These are phyloP conservation scores for Ustilago lituana DNA, from an alignment of 1,284 basidiomycete genomes.

Conservation along the genomic window DNA sequence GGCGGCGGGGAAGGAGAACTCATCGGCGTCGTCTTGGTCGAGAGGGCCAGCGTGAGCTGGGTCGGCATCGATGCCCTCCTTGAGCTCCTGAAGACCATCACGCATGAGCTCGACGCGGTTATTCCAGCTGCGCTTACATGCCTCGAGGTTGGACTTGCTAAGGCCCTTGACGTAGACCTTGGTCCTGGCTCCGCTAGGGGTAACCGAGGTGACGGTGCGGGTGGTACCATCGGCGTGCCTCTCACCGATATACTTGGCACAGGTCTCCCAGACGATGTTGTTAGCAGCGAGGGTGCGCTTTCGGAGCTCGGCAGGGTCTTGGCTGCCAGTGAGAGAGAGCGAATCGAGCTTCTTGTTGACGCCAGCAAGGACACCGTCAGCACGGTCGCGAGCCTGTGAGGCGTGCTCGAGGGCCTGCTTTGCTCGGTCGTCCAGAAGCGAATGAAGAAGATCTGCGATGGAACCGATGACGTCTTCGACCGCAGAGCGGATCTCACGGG, in stretches of 20 bases:
- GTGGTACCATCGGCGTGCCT: slow-evolving; percentile 30
- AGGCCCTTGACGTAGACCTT: slow-evolving; percentile 48
- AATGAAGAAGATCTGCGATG: slow-evolving; percentile 56
- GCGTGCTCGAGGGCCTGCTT: slow-evolving; percentile 46
- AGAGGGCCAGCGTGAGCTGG: slow-evolving; percentile 1
- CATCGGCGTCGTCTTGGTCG: slow-evolving; percentile 25
- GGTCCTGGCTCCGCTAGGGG: slow-evolving; percentile 36
- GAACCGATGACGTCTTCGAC: slow-evolving; percentile 45
- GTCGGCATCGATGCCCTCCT: slow-evolving; percentile 39
- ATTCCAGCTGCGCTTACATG: slow-evolving; percentile 45
- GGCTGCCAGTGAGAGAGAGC: slow-evolving; percentile 12
- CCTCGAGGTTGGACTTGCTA: slow-evolving; percentile 53
- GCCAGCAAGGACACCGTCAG: slow-evolving; percentile 23
- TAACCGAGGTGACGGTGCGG: slow-evolving; percentile 36
- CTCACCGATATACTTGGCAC: slow-evolving; percentile 44
- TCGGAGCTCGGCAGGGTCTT: slow-evolving; percentile 25
- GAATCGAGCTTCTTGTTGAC: slow-evolving; percentile 31
- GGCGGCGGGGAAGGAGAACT: slow-evolving; percentile 37
- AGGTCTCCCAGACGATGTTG: slow-evolving; percentile 51
- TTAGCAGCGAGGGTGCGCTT: slow-evolving; percentile 40
- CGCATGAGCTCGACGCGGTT: slow-evolving; percentile 49
- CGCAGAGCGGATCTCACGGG: slow-evolving; percentile 42
- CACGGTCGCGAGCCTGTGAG: slow-evolving; percentile 38
- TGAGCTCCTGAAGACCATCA: slow-evolving; percentile 52
- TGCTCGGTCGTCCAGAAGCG: slow-evolving; percentile 51